phyloP scores from a whole-genome alignment of 2,329 filamentous ascomycete genomes.

The Rhytidhysteron rufulum region DNA sequence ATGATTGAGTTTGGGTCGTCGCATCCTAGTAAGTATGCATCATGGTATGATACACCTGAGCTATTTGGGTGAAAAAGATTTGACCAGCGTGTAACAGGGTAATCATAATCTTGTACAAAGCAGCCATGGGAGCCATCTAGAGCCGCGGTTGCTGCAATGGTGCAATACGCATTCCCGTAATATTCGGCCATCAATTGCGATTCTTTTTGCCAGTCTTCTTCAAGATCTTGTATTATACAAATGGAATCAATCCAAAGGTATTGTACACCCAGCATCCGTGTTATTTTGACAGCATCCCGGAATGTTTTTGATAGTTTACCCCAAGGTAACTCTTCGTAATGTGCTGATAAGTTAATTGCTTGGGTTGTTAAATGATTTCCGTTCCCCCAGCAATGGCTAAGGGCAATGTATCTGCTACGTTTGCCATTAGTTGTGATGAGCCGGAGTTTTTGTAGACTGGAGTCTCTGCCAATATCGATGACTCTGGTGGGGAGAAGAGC shows the following conservation, averaged over 20 bases:
- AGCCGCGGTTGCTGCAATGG: not conserved
- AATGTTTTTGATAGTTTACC: not conserved
- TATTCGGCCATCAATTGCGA: not conserved
- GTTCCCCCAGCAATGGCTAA: not conserved
- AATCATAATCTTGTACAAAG: not conserved
- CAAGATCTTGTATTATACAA: not conserved
- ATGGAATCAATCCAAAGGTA: not conserved
- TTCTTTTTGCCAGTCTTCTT: not conserved
- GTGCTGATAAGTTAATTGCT: not conserved
- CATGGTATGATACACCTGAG: too few species aligned
- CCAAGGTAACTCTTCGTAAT: not conserved
- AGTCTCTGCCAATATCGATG: not conserved
- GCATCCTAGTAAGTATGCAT: too few species aligned
- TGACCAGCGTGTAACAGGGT: too few species aligned
- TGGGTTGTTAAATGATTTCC: not conserved
- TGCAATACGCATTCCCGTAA: not conserved
- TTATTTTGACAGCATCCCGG: not conserved
- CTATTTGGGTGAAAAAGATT: too few species aligned
- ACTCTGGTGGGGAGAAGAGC: not conserved
- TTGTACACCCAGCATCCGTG: not conserved
- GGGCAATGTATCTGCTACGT: not conserved
- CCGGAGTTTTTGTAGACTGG: not conserved
- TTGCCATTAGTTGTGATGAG: not conserved
- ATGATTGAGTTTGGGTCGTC: too few species aligned
- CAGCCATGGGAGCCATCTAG: not conserved